phyloP scores from a whole-genome alignment of 345 rosid species.

The Gossypium raimondii region DNA sequence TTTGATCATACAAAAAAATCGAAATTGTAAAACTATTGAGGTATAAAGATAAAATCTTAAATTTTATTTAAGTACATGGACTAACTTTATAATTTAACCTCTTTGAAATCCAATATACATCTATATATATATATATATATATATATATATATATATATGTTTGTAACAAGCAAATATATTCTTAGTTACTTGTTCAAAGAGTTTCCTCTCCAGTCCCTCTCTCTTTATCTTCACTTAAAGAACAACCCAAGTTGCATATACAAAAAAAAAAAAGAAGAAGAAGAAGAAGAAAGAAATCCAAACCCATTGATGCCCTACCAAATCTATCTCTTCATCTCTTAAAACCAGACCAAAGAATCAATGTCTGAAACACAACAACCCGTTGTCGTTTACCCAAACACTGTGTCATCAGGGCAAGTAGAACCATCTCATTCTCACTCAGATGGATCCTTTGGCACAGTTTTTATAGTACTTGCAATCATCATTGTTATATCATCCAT shows the following conservation, averaged over 20 bases:
- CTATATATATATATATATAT: neutral
- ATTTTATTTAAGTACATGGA: neutral
- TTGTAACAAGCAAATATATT: slow-evolving; percentile 23
- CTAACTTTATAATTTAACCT: neutral
- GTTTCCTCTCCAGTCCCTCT: slow-evolving; percentile 12
- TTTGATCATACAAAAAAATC: too few species aligned
- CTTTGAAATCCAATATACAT: neutral
- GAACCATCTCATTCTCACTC: slow-evolving; percentile 36
- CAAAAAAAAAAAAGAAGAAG: neutral
- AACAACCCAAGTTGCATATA: slow-evolving; percentile 17
- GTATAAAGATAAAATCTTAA: too few species aligned
- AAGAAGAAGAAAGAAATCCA: neutral
- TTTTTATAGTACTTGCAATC: slow-evolving; percentile 55
- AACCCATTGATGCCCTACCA: neutral
- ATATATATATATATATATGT: neutral
- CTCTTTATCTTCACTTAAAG: slow-evolving; percentile 48
- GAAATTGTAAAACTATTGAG: too few species aligned
- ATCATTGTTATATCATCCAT: slow-evolving; percentile 46
- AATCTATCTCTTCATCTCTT: slow-evolving; percentile 3
- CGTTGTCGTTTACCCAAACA: slow-evolving; percentile 36
- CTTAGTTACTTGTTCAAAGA: slow-evolving; percentile 30
- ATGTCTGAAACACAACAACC: slow-evolving; percentile 36
- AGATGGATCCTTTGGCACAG: slow-evolving; percentile 53
- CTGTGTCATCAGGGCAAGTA: slow-evolving; percentile 27
- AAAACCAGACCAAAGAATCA: neutral